Conservation (phyloP, 2,329 filamentous ascomycete genomes). For the Phaeosphaeria sp. region DNA sequence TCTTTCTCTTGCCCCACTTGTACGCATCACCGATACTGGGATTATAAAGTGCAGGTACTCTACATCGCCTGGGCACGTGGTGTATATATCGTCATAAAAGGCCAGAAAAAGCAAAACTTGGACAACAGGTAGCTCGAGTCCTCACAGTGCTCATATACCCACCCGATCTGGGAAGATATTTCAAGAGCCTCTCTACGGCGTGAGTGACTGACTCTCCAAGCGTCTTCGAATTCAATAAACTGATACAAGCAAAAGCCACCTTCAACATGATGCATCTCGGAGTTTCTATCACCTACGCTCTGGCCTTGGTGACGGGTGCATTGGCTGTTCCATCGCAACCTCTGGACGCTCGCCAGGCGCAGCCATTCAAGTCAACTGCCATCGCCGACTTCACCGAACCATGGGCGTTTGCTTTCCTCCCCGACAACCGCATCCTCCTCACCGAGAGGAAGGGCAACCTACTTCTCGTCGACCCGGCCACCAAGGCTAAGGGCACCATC, state of each 20-base stretch:
- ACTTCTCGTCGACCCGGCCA: conserved; percentile 19
- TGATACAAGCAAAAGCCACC: conserved; percentile 1
- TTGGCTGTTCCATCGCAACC: conserved; percentile 22
- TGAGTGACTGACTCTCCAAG: background rate
- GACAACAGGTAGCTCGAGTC: conserved; percentile 7
- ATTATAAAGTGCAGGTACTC: conserved; percentile 7
- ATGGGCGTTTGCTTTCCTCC: conserved; percentile 25
- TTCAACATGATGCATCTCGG: conserved; percentile 18
- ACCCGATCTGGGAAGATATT: background rate
- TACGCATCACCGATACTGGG: conserved; percentile 1
- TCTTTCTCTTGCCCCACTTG: background rate
- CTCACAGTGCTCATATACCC: background rate
- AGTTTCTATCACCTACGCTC: conserved; percentile 18
- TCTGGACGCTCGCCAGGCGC: conserved; percentile 17
- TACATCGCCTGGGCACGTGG: conserved; percentile 1
- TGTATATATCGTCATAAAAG: conserved; percentile 13
- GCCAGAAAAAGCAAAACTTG: conserved; percentile 6
- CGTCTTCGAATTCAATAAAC: conserved; percentile 4
- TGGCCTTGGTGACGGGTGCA: conserved; percentile 19
- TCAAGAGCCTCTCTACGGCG: background rate
- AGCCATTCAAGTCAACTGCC: conserved; percentile 20
- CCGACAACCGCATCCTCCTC: conserved; percentile 23
- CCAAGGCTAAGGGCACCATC: conserved; percentile 18
- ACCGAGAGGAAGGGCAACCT: conserved; percentile 23
- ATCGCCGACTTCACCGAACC: conserved; percentile 21